These are phyloP conservation scores for Acacia crassicarpa DNA, from an alignment of 306 rosid species.

Conservation along the genomic window DNA sequence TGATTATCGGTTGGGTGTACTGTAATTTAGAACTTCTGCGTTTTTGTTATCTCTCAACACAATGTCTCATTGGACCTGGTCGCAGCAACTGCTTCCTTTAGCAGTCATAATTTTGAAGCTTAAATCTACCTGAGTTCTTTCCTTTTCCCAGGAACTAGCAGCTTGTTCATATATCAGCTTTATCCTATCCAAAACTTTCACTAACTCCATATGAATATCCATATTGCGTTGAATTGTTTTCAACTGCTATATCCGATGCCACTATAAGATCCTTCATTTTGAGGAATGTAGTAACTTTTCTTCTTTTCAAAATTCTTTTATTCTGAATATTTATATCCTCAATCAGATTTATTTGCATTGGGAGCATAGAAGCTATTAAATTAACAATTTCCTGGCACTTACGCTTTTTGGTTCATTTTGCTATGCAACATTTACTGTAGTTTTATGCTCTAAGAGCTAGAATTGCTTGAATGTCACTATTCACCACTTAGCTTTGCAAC, in stretches of 20 bases:
- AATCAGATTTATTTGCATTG: conserved; percentile 14
- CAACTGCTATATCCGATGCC: background rate
- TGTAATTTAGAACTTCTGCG: too few relatives aligned
- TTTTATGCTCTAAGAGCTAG: conserved; percentile 9
- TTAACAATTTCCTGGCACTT: conserved; percentile 8
- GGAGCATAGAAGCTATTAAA: background rate
- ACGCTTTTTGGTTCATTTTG: background rate
- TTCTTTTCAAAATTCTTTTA: conserved; percentile 13
- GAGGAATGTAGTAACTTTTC: conserved; percentile 19
- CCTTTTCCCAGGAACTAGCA: background rate
- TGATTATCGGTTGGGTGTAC: background rate
- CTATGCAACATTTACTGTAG: conserved; percentile 3
- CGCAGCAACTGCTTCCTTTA: background rate
- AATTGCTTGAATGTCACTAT: background rate
- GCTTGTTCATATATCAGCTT: background rate
- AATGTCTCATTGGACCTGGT: background rate
- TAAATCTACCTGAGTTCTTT: background rate
- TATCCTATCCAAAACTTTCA: background rate
- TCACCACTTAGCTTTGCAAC: conserved; percentile 4
- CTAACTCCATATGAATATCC: background rate
- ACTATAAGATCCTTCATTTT: background rate
- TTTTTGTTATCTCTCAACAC: background rate
- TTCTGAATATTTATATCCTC: conserved; percentile 1
- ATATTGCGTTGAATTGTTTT: background rate
- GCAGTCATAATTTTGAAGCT: background rate